Percentiles rank a stretch among this genome's conserved stretches.
These are phyloP conservation scores for Spirogloea muscicola DNA, from an alignment of 139 green algal genomes.

Conservation along the genomic window DNA sequence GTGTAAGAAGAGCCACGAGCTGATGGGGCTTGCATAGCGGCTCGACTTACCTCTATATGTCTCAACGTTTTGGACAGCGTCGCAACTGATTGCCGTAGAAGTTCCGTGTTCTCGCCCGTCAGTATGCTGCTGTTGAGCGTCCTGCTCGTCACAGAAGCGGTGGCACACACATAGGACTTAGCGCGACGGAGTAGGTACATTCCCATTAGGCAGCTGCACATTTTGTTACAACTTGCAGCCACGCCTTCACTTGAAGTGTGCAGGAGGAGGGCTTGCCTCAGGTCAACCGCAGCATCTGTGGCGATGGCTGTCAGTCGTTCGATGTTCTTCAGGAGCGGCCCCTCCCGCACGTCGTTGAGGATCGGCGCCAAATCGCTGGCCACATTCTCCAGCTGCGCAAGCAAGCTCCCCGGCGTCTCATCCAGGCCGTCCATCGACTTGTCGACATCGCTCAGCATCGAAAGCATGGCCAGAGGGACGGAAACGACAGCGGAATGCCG, in stretches of 20 bases:
- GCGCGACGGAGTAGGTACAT: too few species aligned
- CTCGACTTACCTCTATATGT: constrained; percentile 50
- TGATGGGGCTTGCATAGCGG: too few species aligned
- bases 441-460: too few species aligned
- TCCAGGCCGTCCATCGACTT: too few species aligned
- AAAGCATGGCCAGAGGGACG: too few species aligned
- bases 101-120: constrained; percentile 83
- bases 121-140: constrained; percentile 79
- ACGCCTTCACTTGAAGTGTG: neutral
- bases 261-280: too few species aligned
- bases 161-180: neutral
- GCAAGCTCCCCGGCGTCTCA: neutral
- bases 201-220: neutral
- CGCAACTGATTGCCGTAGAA: constrained; percentile 44
- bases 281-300: constrained; percentile 34
- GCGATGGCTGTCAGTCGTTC: constrained; percentile 41
- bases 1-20: too few species aligned
- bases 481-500: neutral
- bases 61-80: constrained; percentile 49
- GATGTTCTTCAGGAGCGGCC: constrained; percentile 30
- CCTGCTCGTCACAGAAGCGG: constrained; percentile 10
- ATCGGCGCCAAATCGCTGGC: constrained; percentile 49
- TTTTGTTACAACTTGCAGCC: neutral
- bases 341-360: constrained; percentile 48
- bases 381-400: constrained; percentile 36